Conservation (phyloP, 805 yeast species). For the Lipomyces orientalis region DNA sequence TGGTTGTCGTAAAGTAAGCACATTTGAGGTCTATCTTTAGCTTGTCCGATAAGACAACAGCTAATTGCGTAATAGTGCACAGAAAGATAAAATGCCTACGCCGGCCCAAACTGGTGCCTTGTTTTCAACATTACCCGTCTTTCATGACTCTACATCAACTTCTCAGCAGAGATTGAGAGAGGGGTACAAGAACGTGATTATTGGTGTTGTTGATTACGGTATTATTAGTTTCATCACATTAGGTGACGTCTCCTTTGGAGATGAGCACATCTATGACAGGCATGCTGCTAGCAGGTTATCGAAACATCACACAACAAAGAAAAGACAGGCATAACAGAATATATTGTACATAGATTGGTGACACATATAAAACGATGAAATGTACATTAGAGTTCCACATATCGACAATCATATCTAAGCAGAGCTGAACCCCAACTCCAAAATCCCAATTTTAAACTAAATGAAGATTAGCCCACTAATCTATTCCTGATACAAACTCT, state of each 20-base stretch:
- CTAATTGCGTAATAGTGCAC: conserved; percentile 38
- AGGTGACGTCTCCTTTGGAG: conserved; percentile 43
- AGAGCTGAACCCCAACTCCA: neutral
- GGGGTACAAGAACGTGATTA: conserved; percentile 60
- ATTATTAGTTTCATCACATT: conserved; percentile 64
- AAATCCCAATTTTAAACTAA: neutral
- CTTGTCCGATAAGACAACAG: neutral
- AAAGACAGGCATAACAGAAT: neutral
- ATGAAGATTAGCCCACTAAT: neutral
- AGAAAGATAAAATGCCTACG: conserved; percentile 45
- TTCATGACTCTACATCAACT: conserved; percentile 10
- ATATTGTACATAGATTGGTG: neutral
- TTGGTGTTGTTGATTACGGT: conserved; percentile 80
- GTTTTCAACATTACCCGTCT: conserved; percentile 40
- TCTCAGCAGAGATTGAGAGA: conserved; percentile 51
- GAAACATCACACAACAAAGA: conserved; percentile 6
- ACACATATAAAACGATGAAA: neutral
- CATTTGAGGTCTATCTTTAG: conserved; percentile 23
- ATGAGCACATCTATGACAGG: conserved; percentile 28
- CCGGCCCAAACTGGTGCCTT: conserved; percentile 45
- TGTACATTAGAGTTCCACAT: neutral
- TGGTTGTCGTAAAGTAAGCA: conserved; percentile 58
- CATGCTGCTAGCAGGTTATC: neutral
- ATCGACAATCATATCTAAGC: neutral
- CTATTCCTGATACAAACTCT: neutral